These are phyloP conservation scores for Cenchrus purpureus DNA, from an alignment of 176 grass and related monocot species.

Conservation along the genomic window DNA sequence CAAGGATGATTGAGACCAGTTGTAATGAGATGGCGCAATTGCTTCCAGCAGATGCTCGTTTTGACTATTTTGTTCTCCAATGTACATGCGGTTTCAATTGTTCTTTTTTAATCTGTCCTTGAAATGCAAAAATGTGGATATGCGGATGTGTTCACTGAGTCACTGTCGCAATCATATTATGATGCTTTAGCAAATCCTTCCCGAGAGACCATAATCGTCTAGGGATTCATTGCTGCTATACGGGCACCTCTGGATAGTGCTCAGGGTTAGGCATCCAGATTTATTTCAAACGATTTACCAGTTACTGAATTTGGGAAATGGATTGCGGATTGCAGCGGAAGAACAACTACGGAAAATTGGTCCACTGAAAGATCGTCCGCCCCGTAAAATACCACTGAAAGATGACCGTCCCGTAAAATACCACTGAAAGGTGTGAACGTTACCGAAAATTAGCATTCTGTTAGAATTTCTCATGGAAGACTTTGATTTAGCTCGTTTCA, in stretches of 20 bases:
- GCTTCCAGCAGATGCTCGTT: conserved; percentile 34
- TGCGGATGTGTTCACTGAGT: neutral
- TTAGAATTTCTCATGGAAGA: too few species aligned
- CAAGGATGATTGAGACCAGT: conserved; percentile 13
- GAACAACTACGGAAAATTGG: neutral
- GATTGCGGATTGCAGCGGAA: neutral
- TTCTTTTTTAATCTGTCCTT: neutral
- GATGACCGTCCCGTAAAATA: too few species aligned
- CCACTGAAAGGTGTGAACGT: too few species aligned
- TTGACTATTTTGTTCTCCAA: conserved; percentile 14
- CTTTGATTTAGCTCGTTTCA: too few species aligned
- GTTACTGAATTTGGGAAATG: neutral
- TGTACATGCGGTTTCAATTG: neutral
- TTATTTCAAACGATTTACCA: neutral
- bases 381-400: too few species aligned
- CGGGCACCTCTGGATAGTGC: neutral
- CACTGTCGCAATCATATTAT: neutral
- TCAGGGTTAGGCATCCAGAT: neutral
- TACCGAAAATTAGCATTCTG: too few species aligned
- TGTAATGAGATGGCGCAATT: conserved; percentile 33
- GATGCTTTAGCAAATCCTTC: neutral
- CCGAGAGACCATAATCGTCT: neutral
- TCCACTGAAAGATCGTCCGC: too few species aligned
- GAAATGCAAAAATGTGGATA: neutral
- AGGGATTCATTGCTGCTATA: neutral